Evolutionary conservation across 1,284 basidiomycete genomes (phyloP).

Genomic region (Pascua sp.): DNA sequence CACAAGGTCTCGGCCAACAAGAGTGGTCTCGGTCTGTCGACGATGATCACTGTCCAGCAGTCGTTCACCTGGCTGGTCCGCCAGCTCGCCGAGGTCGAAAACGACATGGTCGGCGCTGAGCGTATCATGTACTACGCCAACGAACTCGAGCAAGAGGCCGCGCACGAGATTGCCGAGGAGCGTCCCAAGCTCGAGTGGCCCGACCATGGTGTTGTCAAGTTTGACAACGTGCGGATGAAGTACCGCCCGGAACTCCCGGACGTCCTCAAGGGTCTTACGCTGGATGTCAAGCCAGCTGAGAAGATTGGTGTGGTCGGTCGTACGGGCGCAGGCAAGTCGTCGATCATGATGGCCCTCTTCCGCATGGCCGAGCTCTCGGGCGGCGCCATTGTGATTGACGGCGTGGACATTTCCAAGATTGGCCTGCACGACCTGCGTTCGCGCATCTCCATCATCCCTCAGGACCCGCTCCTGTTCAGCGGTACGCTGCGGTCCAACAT

Average conservation of each 20-base stretch:
- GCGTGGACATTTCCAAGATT: constrained; percentile 53
- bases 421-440: constrained; percentile 54
- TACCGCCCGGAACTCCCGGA: constrained; percentile 55
- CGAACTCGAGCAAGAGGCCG: constrained; percentile 72
- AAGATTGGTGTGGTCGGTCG: constrained; percentile 57
- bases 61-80: constrained; percentile 78
- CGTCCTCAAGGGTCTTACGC: constrained; percentile 60
- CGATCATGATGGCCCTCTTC: constrained; percentile 57
- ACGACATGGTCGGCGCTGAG: constrained; percentile 88
- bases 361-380: constrained; percentile 49
- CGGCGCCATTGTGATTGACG: constrained; percentile 51
- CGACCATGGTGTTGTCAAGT: constrained; percentile 44
- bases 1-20: constrained; percentile 72
- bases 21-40: constrained; percentile 56
- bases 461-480: constrained; percentile 68
- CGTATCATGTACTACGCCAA: constrained; percentile 67
- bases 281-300: constrained; percentile 51
- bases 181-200: constrained; percentile 69
- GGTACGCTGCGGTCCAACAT: constrained; percentile 59
- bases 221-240: constrained; percentile 50
- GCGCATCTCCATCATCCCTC: constrained; percentile 69
- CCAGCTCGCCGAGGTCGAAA: constrained; percentile 80
- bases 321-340: constrained; percentile 58
- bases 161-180: constrained; percentile 61
- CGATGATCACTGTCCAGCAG: constrained; percentile 52